These are phyloP conservation scores for Pyrenopolyporus hunteri DNA, from an alignment of 495 filamentous ascomycete genomes.

Conservation along the genomic window DNA sequence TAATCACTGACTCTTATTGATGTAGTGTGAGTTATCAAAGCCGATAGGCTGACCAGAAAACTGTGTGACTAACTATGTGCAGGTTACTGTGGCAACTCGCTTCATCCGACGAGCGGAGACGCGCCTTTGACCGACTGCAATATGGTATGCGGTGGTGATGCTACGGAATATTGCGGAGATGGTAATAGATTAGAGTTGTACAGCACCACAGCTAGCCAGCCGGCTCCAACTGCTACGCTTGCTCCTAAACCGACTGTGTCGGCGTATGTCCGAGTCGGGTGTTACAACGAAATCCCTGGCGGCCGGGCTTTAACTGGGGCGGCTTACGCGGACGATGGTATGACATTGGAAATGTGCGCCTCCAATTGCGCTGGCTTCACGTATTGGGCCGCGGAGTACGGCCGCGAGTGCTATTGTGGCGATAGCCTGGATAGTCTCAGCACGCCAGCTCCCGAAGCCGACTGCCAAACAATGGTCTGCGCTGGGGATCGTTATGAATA, in stretches of 20 bases:
- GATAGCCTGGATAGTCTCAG: constrained; percentile 42
- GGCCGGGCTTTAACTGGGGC: constrained; percentile 50
- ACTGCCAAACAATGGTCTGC: constrained; percentile 45
- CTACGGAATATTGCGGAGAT: constrained; percentile 52
- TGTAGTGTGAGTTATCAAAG: constrained; percentile 42
- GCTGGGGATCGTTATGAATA: constrained; percentile 41
- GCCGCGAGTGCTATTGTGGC: constrained; percentile 50
- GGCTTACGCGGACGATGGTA: constrained; percentile 37
- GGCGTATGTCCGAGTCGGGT: constrained; percentile 44
- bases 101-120: constrained; percentile 47
- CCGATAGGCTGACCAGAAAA: not conserved
- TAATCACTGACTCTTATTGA: not conserved
- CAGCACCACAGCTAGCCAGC: constrained; percentile 46
- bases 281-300: constrained; percentile 53
- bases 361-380: constrained; percentile 40
- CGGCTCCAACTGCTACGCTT: constrained; percentile 40
- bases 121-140: constrained; percentile 54
- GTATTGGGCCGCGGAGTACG: constrained; percentile 46
- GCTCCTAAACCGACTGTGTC: constrained; percentile 46
- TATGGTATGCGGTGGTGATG: constrained; percentile 56
- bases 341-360: constrained; percentile 47
- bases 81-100: constrained; percentile 58
- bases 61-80: constrained; percentile 12
- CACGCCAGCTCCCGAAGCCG: constrained; percentile 36
- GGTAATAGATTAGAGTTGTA: constrained; percentile 55